phyloP scores from a whole-genome alignment of 2,329 filamentous ascomycete species.

The Coccinonectria pachysandricola region DNA sequence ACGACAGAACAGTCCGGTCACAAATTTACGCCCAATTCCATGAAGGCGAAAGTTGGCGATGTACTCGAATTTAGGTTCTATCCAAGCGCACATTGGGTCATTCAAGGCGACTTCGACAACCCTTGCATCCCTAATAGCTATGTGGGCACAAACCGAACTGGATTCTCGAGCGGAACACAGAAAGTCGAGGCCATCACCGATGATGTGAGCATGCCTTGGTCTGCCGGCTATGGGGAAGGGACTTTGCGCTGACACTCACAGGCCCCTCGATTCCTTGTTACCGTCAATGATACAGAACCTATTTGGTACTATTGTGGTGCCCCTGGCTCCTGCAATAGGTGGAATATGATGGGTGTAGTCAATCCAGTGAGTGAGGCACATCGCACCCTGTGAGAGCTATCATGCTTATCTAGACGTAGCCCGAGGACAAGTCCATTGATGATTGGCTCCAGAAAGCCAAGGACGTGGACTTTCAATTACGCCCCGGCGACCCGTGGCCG shows the following conservation, averaged over 20 bases:
- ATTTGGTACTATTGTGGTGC: conserved; percentile 64
- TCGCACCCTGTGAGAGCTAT: too few species aligned
- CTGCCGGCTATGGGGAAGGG: too few species aligned
- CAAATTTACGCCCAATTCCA: conserved; percentile 22
- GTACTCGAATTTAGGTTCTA: conserved; percentile 50
- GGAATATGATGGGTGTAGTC: conserved; percentile 67
- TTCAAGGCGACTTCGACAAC: conserved; percentile 45
- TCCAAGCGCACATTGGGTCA: conserved; percentile 54
- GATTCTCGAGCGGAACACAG: conserved; percentile 44
- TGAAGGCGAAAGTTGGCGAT: conserved; percentile 33
- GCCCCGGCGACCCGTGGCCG: conserved; percentile 46
- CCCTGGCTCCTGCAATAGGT: conserved; percentile 49
- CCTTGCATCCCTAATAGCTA: conserved; percentile 55
- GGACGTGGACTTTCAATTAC: conserved; percentile 40
- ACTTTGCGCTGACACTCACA: conserved; percentile 10
- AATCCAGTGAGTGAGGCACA: conserved; percentile 53
- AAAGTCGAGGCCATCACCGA: conserved; percentile 34
- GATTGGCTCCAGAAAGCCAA: conserved; percentile 36
- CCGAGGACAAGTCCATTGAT: conserved; percentile 33
- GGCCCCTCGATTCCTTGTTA: conserved; percentile 31
- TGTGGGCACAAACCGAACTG: conserved; percentile 33
- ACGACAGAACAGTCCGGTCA: conserved; percentile 16
- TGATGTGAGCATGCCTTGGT: conserved; percentile 36
- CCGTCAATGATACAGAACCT: conserved; percentile 51
- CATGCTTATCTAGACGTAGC: too few species aligned